Conservation (phyloP, 331 rosid species). For the Prunus yedoensis region DNA sequence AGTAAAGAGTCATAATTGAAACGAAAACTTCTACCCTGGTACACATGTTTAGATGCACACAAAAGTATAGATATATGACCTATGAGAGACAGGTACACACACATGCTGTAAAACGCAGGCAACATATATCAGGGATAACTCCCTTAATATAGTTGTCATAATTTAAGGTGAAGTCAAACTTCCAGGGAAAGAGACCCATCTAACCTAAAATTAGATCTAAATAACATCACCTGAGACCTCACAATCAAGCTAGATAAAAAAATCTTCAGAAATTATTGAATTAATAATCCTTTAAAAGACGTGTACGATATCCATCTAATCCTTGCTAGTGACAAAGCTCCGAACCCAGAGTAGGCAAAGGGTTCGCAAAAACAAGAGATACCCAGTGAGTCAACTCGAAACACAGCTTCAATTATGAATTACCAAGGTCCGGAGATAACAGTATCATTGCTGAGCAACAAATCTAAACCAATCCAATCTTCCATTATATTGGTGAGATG, state of each 20-base stretch:
- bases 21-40: neutral
- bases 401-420: neutral
- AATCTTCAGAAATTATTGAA: neutral
- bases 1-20: slow-evolving; percentile 8
- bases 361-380: neutral
- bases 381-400: neutral
- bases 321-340: neutral
- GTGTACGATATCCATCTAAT: neutral
- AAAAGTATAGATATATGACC: neutral
- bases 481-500: neutral
- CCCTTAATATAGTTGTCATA: neutral
- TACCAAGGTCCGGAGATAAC: neutral
- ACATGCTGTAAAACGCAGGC: neutral
- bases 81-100: neutral
- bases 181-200: neutral
- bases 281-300: neutral
- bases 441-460: neutral
- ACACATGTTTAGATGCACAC: neutral
- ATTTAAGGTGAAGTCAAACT: neutral
- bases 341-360: neutral
- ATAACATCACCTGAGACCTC: neutral
- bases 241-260: neutral
- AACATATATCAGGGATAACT: neutral
- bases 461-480: neutral
- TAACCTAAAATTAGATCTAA: neutral